These are phyloP conservation scores for Trichoderma sp. DNA, from an alignment of 2,329 filamentous ascomycete species.

Conservation along the genomic window DNA sequence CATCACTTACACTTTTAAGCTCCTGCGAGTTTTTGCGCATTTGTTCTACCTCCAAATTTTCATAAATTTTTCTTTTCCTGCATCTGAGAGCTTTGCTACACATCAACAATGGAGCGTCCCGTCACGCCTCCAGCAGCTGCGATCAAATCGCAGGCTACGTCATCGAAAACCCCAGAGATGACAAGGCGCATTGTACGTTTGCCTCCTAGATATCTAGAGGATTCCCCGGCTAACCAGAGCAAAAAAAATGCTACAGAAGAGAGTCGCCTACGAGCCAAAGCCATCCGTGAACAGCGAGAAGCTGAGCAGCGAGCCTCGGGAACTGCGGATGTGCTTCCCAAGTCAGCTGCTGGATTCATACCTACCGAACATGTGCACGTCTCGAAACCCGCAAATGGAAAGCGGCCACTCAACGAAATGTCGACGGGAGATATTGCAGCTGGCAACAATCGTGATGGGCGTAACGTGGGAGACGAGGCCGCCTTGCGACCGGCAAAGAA, in stretches of 20 bases:
- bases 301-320: constrained; percentile 57
- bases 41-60: background rate
- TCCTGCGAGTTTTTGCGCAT: background rate
- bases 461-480: constrained; percentile 49
- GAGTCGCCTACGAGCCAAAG: constrained; percentile 85
- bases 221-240: background rate
- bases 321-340: constrained; percentile 43
- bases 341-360: constrained; percentile 69
- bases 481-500: constrained; percentile 76
- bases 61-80: accelerated
- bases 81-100: background rate
- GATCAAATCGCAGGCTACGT: constrained; percentile 36
- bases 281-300: constrained; percentile 72
- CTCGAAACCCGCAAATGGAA: constrained; percentile 51
- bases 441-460: constrained; percentile 69
- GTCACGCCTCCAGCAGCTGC: constrained; percentile 46
- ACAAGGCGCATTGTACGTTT: constrained; percentile 55
- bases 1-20: background rate
- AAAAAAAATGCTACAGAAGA: constrained; percentile 61
- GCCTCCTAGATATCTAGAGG: background rate
- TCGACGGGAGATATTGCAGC: constrained; percentile 49
- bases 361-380: constrained; percentile 64
- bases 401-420: constrained; percentile 69
- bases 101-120: constrained; percentile 47
- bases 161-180: constrained; percentile 57